phyloP scores from a whole-genome alignment of 495 filamentous ascomycete genomes.

The Penicillium subrubescens region DNA sequence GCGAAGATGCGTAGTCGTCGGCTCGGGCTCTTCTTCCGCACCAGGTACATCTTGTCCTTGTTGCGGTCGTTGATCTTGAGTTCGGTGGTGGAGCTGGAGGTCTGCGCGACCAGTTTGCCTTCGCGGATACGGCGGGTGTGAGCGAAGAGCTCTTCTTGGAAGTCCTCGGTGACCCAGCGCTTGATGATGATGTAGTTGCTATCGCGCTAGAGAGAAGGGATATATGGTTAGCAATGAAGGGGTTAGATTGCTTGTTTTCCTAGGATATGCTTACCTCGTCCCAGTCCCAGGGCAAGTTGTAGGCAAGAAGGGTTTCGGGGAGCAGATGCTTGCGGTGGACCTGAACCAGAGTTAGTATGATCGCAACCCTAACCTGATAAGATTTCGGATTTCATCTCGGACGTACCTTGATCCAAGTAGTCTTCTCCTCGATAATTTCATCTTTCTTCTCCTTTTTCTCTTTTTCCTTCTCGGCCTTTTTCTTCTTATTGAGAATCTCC shows the following conservation, averaged over 20 bases:
- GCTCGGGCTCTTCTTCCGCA: slow-evolving; percentile 62
- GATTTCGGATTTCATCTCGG: background rate
- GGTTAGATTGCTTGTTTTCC: background rate
- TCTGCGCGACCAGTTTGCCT: slow-evolving; percentile 45
- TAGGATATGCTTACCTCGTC: slow-evolving; percentile 43
- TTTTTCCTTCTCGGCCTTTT: slow-evolving; percentile 56
- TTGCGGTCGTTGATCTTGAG: slow-evolving; percentile 53
- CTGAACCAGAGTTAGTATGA: slow-evolving; percentile 27
- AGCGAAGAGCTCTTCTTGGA: slow-evolving; percentile 71
- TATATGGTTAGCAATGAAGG: background rate
- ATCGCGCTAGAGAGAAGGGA: slow-evolving; percentile 46
- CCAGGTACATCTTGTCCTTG: slow-evolving; percentile 58
- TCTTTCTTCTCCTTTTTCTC: slow-evolving; percentile 49
- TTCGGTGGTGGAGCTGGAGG: slow-evolving; percentile 48
- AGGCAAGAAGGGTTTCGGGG: slow-evolving; percentile 51
- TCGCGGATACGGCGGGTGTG: slow-evolving; percentile 69
- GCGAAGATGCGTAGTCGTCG: slow-evolving; percentile 37
- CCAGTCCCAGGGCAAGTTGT: slow-evolving; percentile 53
- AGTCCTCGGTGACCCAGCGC: slow-evolving; percentile 69
- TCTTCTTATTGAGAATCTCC: slow-evolving; percentile 57
- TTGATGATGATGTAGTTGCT: slow-evolving; percentile 76
- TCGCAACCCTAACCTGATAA: background rate
- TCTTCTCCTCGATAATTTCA: slow-evolving; percentile 47
- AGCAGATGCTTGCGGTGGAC: slow-evolving; percentile 53
- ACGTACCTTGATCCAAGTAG: slow-evolving; percentile 54